Evolutionary conservation across 2,329 filamentous ascomycete genomes (phyloP).

Genomic region (Penicillium janthinellum): DNA sequence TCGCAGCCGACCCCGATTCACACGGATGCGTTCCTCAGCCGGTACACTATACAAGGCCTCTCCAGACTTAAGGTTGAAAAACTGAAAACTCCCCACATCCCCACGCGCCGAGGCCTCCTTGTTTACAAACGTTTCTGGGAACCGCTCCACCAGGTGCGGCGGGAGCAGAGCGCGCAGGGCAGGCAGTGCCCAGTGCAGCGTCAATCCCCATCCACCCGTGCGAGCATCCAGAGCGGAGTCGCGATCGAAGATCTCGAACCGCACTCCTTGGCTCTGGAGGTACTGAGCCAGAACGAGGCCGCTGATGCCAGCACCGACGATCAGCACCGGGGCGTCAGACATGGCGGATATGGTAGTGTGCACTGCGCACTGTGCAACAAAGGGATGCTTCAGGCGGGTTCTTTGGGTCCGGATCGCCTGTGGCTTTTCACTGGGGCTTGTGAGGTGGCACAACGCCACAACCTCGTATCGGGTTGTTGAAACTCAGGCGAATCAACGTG

Average conservation of each 20-base stretch:
- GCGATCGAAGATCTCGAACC: conserved; percentile 45
- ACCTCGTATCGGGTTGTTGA: background rate
- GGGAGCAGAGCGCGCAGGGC: conserved; percentile 57
- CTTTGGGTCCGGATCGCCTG: background rate
- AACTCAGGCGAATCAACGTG: background rate
- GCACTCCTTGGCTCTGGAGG: conserved; percentile 37
- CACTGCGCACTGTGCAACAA: background rate
- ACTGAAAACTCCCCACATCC: conserved; percentile 54
- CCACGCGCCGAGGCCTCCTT: conserved; percentile 53
- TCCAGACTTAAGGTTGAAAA: conserved; percentile 58
- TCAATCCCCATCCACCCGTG: conserved; percentile 63
- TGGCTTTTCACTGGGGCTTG: background rate
- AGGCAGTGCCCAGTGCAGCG: conserved; percentile 63
- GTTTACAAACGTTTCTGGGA: conserved; percentile 58
- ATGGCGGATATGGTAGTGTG: conserved; percentile 10
- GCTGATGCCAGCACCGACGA: conserved; percentile 48
- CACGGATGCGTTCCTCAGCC: conserved; percentile 51
- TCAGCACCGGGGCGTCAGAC: conserved; percentile 41
- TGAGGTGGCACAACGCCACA: too few species aligned
- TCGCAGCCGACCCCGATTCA: conserved; percentile 52
- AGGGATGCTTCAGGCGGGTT: background rate
- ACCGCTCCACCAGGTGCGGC: conserved; percentile 45
- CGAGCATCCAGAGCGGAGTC: conserved; percentile 50
- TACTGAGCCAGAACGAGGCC: conserved; percentile 48
- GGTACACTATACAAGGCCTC: conserved; percentile 50